Percentiles rank a stretch among this genome's conserved stretches.
Evolutionary conservation across 805 yeast genomes (phyloP).

Genomic region (Ogataea trehaloabstinens): DNA sequence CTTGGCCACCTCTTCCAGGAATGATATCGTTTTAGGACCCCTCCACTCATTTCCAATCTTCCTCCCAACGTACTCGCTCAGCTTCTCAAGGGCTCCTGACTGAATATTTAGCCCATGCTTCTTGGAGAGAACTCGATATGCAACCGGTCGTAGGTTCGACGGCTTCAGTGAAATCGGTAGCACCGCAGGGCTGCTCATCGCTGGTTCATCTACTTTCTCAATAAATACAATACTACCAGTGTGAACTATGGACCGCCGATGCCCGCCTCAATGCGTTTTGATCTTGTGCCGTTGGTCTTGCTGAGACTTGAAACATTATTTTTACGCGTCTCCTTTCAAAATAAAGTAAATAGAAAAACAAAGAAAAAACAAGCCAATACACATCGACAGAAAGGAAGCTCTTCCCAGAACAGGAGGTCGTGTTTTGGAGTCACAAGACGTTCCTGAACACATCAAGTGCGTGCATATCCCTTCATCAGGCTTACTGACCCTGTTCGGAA

Average conservation of each 20-base stretch:
- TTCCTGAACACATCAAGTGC: no score
- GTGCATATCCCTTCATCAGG: no score
- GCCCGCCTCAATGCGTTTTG: background rate
- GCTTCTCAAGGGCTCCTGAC: slow-evolving; percentile 70
- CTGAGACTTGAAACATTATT: background rate
- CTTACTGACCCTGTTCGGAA: no score
- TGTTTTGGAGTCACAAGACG: no score
- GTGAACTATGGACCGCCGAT: background rate
- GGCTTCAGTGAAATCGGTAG: slow-evolving; percentile 80
- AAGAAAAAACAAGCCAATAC: no score
- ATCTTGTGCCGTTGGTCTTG: background rate
- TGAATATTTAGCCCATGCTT: slow-evolving; percentile 90
- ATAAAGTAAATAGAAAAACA: no score
- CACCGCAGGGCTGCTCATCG: slow-evolving; percentile 38
- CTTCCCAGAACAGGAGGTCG: no score
- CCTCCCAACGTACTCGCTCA: slow-evolving; percentile 75
- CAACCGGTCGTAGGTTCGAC: slow-evolving; percentile 83
- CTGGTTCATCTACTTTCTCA: background rate
- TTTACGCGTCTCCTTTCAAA: slow-evolving; percentile 3
- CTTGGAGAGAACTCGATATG: slow-evolving; percentile 85
- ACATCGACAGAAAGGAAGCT: no score
- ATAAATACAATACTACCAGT: no score
- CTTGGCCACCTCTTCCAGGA: slow-evolving; percentile 74
- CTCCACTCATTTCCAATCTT: slow-evolving; percentile 88
- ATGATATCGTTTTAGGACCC: slow-evolving; percentile 55